Conservation (phyloP, 371 early-diverging fungal species). For the Rhizopus delemar region DNA sequence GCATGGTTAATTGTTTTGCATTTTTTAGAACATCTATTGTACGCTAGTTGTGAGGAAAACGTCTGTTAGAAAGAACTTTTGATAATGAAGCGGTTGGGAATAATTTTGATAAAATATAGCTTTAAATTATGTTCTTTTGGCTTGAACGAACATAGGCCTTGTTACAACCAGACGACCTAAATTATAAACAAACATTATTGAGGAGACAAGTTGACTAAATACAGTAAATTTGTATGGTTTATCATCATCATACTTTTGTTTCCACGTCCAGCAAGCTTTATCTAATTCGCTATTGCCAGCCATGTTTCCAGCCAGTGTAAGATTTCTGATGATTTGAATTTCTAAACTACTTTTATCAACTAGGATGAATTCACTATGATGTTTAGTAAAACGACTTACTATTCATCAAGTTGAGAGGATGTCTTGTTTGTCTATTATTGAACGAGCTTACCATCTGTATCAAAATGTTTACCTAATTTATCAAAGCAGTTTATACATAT, state of each 20-base stretch:
- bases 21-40: conserved; percentile 68
- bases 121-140: conserved; percentile 34
- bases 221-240: conserved; percentile 53
- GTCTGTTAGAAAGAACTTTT: conserved; percentile 49
- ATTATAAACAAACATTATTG: conserved; percentile 60
- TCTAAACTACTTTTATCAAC: conserved; percentile 26
- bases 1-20: conserved; percentile 62
- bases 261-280: conserved; percentile 43
- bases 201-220: conserved; percentile 43
- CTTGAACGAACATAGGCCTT: conserved; percentile 38
- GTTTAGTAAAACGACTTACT: conserved; percentile 62
- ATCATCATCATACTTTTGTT: conserved; percentile 41
- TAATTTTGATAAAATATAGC: not conserved
- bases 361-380: conserved; percentile 56
- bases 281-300: conserved; percentile 73
- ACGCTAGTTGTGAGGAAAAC: conserved; percentile 57
- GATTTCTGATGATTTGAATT: conserved; percentile 48
- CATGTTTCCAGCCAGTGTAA: conserved; percentile 71
- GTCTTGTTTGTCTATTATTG: conserved; percentile 70
- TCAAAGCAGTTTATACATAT: conserved; percentile 37
- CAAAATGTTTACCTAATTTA: conserved; percentile 54
- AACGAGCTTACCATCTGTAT: conserved; percentile 36
- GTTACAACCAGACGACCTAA: conserved; percentile 59
- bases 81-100: not conserved
- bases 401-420: conserved; percentile 47